Base-by-base conservation (phyloP, 352 stramenopile genomes). In the Phytophthora brassicae region DNA sequence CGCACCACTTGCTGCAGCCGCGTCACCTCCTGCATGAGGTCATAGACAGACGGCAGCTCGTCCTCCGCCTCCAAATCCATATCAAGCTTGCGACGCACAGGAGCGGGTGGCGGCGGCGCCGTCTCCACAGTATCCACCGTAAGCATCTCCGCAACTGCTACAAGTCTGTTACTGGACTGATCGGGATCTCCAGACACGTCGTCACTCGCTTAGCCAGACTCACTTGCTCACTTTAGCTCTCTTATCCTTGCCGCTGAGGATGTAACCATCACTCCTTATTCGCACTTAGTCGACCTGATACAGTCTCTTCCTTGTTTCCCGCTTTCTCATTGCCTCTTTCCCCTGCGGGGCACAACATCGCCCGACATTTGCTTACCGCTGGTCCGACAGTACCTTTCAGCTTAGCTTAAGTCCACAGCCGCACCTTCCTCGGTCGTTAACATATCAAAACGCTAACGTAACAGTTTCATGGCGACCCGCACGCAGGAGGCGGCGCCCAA, bases 11-110 rank as follows among this genome's bases (percentile, higher is more conserved):
- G 54, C 38, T 89, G 76, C 36, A 92, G 71, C 1, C 64, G 60
- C 23, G 60, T 52, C 16, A 92, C 80, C 45, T 81, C 60, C 22
- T 75, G 53, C 43, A 90, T 71, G 33, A 92, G 73, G 20, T 88
- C 80, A 17, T 74, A 64, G 5, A 90, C 80, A 8, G 70, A 77
- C 19, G 81, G 79, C 47, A 84, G 53, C 12, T 74, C 58, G 31
- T 60, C 56, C 4, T 53, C 52, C 6, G 66, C 48, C n/a, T 54
- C 59, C 35, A 36, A 43, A 14, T 72, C 58, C 23, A 81, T 69
- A 11, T 77, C 41, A 17, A 83, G 46, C 38, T 64, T 68, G 20
- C 64, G 51, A 1, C 66, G 54, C 24, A 69, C 53, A 13, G 68
- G 54, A 47, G 33, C 36, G 41, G 60, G 47, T 11, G 57, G 39